Percentiles rank a stretch among this genome's conserved stretches.
These are phyloP conservation scores for Nitzschia inconspicua DNA, from an alignment of 108 stramenopile genomes.

Conservation along the genomic window DNA sequence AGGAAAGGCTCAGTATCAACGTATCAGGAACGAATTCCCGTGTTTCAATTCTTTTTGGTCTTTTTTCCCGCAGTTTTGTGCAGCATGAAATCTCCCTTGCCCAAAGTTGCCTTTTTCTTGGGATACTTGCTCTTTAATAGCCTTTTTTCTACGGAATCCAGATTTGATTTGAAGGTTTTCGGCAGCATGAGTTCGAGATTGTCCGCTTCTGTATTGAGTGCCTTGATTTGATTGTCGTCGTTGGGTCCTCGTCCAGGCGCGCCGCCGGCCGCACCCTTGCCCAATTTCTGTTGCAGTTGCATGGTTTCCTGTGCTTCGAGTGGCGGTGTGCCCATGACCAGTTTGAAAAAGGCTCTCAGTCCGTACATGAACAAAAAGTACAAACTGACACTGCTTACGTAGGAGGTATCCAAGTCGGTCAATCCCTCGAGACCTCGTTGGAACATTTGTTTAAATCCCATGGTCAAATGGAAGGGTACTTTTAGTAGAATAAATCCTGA, in stretches of 20 bases:
- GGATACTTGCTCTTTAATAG: conserved; percentile 70
- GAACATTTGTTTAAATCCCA: conserved; percentile 97
- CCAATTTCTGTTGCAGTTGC: conserved; percentile 48
- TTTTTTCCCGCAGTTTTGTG: conserved; percentile 6
- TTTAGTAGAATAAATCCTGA: conserved; percentile 91
- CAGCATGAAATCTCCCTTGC: conserved; percentile 20
- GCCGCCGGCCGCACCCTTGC: conserved; percentile 31
- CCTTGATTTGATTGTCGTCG: conserved; percentile 39
- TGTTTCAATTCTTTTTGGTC: conserved; percentile 10
- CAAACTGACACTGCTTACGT: conserved; percentile 91
- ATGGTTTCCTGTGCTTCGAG: conserved; percentile 57
- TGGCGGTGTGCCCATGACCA: conserved; percentile 87
- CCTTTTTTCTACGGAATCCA: conserved; percentile 73
- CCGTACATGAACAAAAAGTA: conserved; percentile 99
- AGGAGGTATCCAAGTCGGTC: conserved; percentile 88
- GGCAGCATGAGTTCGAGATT: conserved; percentile 80
- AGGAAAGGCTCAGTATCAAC: too few species aligned
- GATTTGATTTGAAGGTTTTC: conserved; percentile 49
- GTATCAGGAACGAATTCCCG: background rate
- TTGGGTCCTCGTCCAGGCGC: conserved; percentile 30
- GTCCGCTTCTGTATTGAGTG: conserved; percentile 69
- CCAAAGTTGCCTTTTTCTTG: conserved; percentile 35
- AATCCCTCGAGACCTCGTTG: conserved; percentile 90
- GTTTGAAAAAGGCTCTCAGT: conserved; percentile 83
- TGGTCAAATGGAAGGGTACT: conserved; percentile 93